Evolutionary conservation across 345 rosid species (phyloP), one percentile per base, ranked within the genome.

Genomic region (Eucalyptus coolabah): DNA sequence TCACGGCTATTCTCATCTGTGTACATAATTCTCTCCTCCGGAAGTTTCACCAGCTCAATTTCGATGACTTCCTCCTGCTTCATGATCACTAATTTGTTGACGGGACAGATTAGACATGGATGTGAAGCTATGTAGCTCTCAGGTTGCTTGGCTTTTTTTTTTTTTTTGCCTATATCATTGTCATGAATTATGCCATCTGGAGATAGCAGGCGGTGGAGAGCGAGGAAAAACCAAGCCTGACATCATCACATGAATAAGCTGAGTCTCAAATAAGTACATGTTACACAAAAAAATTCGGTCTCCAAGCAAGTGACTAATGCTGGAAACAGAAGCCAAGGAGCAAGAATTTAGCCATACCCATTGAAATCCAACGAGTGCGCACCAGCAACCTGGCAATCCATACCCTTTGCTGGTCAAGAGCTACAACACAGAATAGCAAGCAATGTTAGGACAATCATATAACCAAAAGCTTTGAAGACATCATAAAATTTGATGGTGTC

Each of bases 301-400:
- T 7, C 51, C 18, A 26, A 45, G 53, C 37, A 81, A 81, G 44
- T 19, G 50, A 85, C n/a, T 45, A 26, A 44, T 7, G 34, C 34
- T 12, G 4, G 87, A 47, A 47, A n/a, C 11, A 87, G 18, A 67
- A 86, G 82, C 86, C 17, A 87, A 17, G 21, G 34, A 16, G 9
- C 45, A 37, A 59, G 9, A 19, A 42, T 56, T 56, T 67, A 53
- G 63, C 40, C 90, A 90, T 93, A 94, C 96, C 96, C 96, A 95
- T 69, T 93, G 97, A 50, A 95, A 95, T 59, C 93, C 94, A n/a
- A 92, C 89, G 4, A 94, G 93, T 24, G 94, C 89, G 65, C 69
- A 93, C 97, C 96, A 95, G 89, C 94, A 92, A 87, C 95, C 95
- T 1, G 89, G 85, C 91, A 94, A 90, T 53, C 97, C 96, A 51